Base-by-base conservation (phyloP, 306 rosid genomes). In the Arachis hypogaea region DNA sequence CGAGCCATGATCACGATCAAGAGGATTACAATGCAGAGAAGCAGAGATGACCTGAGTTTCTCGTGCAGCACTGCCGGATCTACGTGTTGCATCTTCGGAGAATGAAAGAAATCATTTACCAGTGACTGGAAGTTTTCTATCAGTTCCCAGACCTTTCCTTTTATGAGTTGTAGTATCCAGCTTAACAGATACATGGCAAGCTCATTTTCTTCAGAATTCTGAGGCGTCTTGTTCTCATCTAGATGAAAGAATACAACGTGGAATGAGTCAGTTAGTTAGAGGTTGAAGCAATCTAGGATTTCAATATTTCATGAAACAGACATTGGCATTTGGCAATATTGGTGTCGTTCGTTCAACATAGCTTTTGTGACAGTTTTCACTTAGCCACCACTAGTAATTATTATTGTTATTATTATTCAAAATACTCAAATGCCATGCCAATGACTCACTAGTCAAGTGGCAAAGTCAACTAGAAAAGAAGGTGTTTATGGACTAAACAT, bases 31-130 rank as follows among this genome's bases (percentile, higher is more conserved):
- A 92, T 45, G 28, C 89, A 69, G 58, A 89, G 88, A 75, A 79
- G 84, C 7, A 85, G 40, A 11, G 96, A 80, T n/a, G 96, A 83
- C 59, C 80, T 75, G 30, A 89, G 61, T 77, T 86, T 90, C 54
- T 80, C 87, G 18, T 84, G 74, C 33, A 84, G 41, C 42, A 79
- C 82, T 52, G 42, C 22, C 62, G 72, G 59, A 42, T 73, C 69
- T 5, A 36, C 7, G 22, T 78, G 80, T 14, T 54, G 74, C 6
- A 9, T 72, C 67, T 40, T 68, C 4, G 80, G 80, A 30, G 69
- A 68, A 36, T 71, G 80, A 75, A 85, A 74, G 11, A 87, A 46
- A 62, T 75, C 81, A 50, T 78, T 82, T 85, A 83, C 28, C 33
- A 88, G 91, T 12, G 79, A 81, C 12, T 63, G 76, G 57, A 92